Evolutionary conservation across 305 asterid species (phyloP), one percentile per base, ranked within the genome.

Genomic region (Caryopteris hybrid): DNA sequence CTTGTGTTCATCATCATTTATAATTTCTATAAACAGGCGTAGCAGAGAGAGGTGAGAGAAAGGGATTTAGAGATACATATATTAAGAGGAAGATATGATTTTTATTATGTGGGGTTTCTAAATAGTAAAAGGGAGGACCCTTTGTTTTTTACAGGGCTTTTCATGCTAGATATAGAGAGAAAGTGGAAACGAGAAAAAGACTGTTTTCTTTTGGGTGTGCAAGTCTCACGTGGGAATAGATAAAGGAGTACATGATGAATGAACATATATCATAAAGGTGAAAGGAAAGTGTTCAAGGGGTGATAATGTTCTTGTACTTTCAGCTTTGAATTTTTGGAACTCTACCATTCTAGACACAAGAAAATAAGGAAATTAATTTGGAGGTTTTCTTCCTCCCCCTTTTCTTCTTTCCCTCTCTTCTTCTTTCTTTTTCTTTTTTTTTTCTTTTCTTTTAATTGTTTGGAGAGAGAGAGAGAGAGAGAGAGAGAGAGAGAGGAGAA

Each of bases 201-300:
- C 73, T 36, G n/a, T 25, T n/a, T 4, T 23, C 3, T 58, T 36
- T 23, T 38, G 34, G 67, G 78, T 77, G 78, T 73, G 73, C 4
- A 66, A 73, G 77, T 77, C 89, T 78, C 92, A 88, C 94, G 97
- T 88, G 97, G 79, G 89, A 83, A 76, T 81, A 62, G 79, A 77
- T 85, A 79, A 75, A 81, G 63, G 82, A 75, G 85, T 27, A 60
- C 56, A 64, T 62, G 79, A 74, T 77, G 77, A 68, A 70, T 72
- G 74, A 69, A 66, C 77, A 67, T 78, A 43, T 80, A 52, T 80
- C 78, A 74, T 78, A 78, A 78, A 72, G 73, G 78, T 68, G 77
- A 73, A 71, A 71, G 64, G 63, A 72, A 66, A 61, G 79, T 76
- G 74, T 69, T 61, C 64, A 70, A 54, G 71, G 69, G 70, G 76